phyloP scores from a whole-genome alignment of 1,139 yeast species.

The Geotrichum aggregatum region DNA sequence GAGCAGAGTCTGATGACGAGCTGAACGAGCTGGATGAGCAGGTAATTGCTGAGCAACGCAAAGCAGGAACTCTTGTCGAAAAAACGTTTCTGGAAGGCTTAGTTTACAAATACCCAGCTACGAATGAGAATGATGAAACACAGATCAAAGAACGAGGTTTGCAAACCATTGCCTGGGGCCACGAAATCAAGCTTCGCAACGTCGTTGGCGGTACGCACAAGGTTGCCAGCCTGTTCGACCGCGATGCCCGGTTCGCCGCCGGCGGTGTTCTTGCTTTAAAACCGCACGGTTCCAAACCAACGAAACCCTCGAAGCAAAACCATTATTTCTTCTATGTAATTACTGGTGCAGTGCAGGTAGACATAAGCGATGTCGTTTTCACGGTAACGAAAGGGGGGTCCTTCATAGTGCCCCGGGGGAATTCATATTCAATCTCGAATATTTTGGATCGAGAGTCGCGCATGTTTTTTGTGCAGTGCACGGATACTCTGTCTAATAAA shows the following conservation, averaged over 20 bases:
- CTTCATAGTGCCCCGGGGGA: slow-evolving; percentile 75
- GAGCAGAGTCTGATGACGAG: slow-evolving; percentile 2
- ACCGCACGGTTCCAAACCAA: slow-evolving; percentile 51
- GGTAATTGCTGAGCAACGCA: slow-evolving; percentile 44
- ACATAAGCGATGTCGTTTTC: slow-evolving; percentile 56
- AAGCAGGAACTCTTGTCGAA: slow-evolving; percentile 43
- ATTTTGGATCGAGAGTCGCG: slow-evolving; percentile 49
- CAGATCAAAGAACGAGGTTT: slow-evolving; percentile 34
- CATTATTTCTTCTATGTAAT: slow-evolving; percentile 72
- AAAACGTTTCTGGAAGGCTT: slow-evolving; percentile 35
- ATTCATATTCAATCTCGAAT: slow-evolving; percentile 59
- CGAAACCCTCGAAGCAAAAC: slow-evolving; percentile 61
- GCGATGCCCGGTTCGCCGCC: slow-evolving; percentile 63
- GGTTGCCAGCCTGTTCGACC: slow-evolving; percentile 45
- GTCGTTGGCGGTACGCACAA: slow-evolving; percentile 37
- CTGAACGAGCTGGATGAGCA: slow-evolving; percentile 46
- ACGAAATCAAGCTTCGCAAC: slow-evolving; percentile 48
- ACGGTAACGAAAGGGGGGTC: slow-evolving; percentile 70
- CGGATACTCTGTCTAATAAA: slow-evolving; percentile 34
- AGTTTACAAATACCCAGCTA: slow-evolving; percentile 49
- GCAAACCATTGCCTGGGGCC: slow-evolving; percentile 55
- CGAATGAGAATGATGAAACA: too few species aligned
- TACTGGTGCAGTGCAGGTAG: slow-evolving; percentile 66
- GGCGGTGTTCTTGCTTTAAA: slow-evolving; percentile 74
- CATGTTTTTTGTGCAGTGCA: slow-evolving; percentile 74